A percentile compares a stretch with the other conserved stretches of the same genome.
phyloP scores from a whole-genome alignment of 2,329 filamentous ascomycete species.

The Botrytis paeoniae region DNA sequence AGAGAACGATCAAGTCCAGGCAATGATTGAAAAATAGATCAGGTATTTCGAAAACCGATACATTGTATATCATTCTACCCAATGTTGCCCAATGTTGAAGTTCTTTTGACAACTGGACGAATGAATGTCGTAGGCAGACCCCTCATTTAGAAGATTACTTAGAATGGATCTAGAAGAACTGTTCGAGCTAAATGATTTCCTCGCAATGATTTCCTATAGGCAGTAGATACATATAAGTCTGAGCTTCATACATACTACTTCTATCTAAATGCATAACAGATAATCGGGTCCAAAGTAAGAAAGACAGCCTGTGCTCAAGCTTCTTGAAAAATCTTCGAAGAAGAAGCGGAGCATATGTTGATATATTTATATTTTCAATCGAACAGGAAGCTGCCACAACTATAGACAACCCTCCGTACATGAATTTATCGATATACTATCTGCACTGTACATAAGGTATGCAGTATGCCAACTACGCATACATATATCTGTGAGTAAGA shows the following conservation, averaged over 20 bases:
- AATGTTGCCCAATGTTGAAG: conserved; percentile 1
- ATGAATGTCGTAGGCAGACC: not conserved
- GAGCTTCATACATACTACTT: not conserved
- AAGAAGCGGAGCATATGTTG: not conserved
- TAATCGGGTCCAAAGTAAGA: not conserved
- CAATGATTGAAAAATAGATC: not conserved
- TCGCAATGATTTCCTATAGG: not conserved
- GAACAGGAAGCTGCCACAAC: conserved; percentile 1
- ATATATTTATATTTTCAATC: conserved; percentile 1
- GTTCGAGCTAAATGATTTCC: not conserved
- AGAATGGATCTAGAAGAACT: not conserved
- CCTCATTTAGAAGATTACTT: not conserved
- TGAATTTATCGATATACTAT: not conserved
- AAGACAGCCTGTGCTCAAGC: conserved; percentile 2
- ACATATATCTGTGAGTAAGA: conserved; percentile 1
- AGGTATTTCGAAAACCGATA: not conserved
- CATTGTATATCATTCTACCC: not conserved
- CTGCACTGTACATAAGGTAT: not conserved
- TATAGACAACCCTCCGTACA: not conserved
- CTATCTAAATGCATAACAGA: not conserved
- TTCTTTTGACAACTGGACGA: not conserved
- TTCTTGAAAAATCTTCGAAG: not conserved
- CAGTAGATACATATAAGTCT: not conserved
- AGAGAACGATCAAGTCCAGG: not conserved
- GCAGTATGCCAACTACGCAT: not conserved